Evolutionary conservation across 2,329 filamentous ascomycete species (phyloP), one percentile per base, ranked within the genome.

Genomic region (Hymenoscyphus albidus): DNA sequence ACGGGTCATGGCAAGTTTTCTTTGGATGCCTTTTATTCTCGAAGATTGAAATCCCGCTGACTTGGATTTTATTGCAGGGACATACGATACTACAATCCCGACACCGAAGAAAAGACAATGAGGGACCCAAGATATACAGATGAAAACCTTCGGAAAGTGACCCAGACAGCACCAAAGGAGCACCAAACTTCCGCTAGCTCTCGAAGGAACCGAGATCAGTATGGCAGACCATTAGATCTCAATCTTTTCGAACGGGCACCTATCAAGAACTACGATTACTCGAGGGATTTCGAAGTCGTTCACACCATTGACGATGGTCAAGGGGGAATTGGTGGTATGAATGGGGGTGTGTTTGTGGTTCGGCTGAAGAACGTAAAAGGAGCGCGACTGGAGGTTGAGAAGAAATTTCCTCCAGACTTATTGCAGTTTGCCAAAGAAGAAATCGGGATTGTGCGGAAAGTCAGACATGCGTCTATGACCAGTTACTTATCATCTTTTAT

Each of bases 281-380:
- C 70, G 22, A 44, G 68, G 14, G 16, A 65, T 13, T 73, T 68
- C 22, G 66, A 72, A 14, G 67, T 70, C 10, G 64, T 73, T 7
- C 64, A 74, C 18, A 60, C 65, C 13, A 70, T 74, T 32, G 73
- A 74, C 60, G 13, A 40, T 5, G 70, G 68, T 1, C 62, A 68
- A 16, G 71, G 70, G 12, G 60, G 10, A 0, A 55, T 71, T 51
- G 73, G 73, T 9, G 72, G 65, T 2, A 72, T 74, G 70, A 74
- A 74, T 56, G 71, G 69, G 10, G 63, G 63, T 31, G 63, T 64
- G 9, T 62, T 55, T 39, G 61, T 62, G 3, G 64, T 63, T 27
- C 65, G 67, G 16, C 48, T 67, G 39, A 72, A 67, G 54, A 61
- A 54, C 7, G 39, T n/a, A 9, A 10, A 40, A 7, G 48, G 48